Percentiles rank a stretch among this genome's conserved stretches.
Evolutionary conservation across 1,284 basidiomycete species (phyloP).

Genomic region (Schizophyllum amplum): DNA sequence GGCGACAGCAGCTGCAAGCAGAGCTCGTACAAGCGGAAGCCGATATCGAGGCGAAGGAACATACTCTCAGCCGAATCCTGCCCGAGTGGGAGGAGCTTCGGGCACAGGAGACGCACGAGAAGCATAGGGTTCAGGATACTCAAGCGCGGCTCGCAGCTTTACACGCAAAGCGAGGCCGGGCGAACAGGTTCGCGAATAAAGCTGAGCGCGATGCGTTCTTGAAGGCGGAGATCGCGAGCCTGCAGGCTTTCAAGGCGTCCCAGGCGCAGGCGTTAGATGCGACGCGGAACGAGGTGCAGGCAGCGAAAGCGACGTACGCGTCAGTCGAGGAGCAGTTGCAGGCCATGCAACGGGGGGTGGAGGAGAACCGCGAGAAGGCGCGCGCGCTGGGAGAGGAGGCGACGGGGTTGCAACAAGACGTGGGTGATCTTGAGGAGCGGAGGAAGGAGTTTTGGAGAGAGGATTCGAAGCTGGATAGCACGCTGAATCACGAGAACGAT

Average conservation of each 20-base stretch:
- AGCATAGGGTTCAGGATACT: constrained; percentile 65
- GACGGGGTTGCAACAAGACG: constrained; percentile 59
- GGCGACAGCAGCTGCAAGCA: constrained; percentile 53
- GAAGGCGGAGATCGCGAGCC: constrained; percentile 61
- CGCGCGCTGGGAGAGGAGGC: constrained; percentile 64
- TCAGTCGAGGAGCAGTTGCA: constrained; percentile 52
- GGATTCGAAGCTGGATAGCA: constrained; percentile 80
- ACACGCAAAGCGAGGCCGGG: constrained; percentile 83
- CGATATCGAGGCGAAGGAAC: constrained; percentile 59
- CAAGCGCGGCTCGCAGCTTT: constrained; percentile 64
- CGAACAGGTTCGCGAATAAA: constrained; percentile 78
- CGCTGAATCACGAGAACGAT: constrained; percentile 69
- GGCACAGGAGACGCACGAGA: constrained; percentile 54
- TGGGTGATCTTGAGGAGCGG: constrained; percentile 68
- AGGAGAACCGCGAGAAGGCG: constrained; percentile 67
- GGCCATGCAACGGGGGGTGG: constrained; percentile 61
- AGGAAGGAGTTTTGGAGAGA: constrained; percentile 95
- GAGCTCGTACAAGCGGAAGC: constrained; percentile 59
- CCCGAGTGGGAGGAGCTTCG: constrained; percentile 62
- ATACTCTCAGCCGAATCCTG: constrained; percentile 48
- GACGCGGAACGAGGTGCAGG: constrained; percentile 37
- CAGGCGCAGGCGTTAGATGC: constrained; percentile 45
- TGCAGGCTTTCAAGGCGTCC: constrained; percentile 38
- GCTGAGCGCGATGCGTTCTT: constrained; percentile 79
- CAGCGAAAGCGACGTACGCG: constrained; percentile 36